phyloP scores from a whole-genome alignment of 2,329 filamentous ascomycete species.

The Xylaria polymorpha region DNA sequence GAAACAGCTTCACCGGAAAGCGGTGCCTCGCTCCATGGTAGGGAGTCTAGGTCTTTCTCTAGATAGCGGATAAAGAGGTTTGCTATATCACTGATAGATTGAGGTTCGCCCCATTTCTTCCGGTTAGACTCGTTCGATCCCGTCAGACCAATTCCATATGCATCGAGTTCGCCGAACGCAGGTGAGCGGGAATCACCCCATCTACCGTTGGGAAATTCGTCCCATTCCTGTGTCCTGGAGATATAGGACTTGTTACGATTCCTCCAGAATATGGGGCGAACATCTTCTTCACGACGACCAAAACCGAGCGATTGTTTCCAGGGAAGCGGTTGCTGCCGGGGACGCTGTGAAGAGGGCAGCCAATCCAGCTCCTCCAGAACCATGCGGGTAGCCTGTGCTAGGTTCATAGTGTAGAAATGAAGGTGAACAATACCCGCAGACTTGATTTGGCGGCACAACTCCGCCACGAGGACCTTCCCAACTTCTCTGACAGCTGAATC shows the following conservation, averaged over 20 bases:
- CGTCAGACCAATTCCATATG: slow-evolving; percentile 92
- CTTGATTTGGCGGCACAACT: slow-evolving; percentile 89
- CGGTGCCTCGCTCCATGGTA: slow-evolving; percentile 94
- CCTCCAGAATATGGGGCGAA: slow-evolving; percentile 98
- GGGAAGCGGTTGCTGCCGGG: slow-evolving; percentile 88
- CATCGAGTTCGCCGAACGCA: slow-evolving; percentile 93
- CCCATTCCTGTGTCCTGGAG: slow-evolving; percentile 96
- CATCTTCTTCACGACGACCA: slow-evolving; percentile 90
- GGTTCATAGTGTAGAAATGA: slow-evolving; percentile 99
- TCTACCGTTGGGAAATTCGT: slow-evolving; percentile 97
- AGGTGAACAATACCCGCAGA: slow-evolving; percentile 85
- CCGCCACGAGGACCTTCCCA: slow-evolving; percentile 85
- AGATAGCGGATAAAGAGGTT: slow-evolving; percentile 88
- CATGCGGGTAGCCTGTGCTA: slow-evolving; percentile 93
- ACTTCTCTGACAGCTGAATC: slow-evolving; percentile 91
- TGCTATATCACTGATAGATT: slow-evolving; percentile 81
- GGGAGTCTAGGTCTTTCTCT: slow-evolving; percentile 78
- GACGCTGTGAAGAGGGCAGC: slow-evolving; percentile 79
- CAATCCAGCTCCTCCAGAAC: slow-evolving; percentile 90
- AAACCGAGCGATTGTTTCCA: slow-evolving; percentile 96
- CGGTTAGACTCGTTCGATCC: slow-evolving; percentile 96
- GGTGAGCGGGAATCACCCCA: slow-evolving; percentile 98
- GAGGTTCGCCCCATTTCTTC: slow-evolving; percentile 91
- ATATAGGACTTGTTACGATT: slow-evolving; percentile 97
- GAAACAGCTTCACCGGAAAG: slow-evolving; percentile 84